Conservation (phyloP, 2,329 filamentous ascomycete species). For the Tolypocladium guangdongense region DNA sequence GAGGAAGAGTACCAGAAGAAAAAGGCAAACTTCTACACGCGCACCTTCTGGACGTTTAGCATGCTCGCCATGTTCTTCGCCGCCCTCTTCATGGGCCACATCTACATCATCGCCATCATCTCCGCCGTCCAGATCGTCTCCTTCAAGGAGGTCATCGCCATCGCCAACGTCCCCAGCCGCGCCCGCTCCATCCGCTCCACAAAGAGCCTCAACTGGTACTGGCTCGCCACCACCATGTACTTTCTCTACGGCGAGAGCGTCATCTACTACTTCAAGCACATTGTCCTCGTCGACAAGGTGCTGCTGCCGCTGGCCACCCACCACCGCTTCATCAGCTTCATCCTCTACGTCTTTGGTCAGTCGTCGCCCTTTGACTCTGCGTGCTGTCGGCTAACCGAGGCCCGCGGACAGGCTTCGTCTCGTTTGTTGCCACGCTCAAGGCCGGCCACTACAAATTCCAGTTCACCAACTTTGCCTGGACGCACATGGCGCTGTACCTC, state of each 20-base stretch:
- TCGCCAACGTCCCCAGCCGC: constrained; percentile 86
- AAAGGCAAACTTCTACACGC: constrained; percentile 92
- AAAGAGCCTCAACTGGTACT: constrained; percentile 98
- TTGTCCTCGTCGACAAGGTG: constrained; percentile 88
- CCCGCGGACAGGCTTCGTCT: constrained; percentile 67
- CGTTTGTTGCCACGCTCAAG: constrained; percentile 90
- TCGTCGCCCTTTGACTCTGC: constrained; percentile 5
- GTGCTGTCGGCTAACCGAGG: constrained; percentile 6
- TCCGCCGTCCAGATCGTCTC: constrained; percentile 92
- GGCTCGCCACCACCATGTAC: constrained; percentile 98
- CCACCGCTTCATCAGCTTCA: constrained; percentile 97
- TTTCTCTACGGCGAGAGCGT: constrained; percentile 97
- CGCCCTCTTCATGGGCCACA: constrained; percentile 88
- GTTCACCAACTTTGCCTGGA: constrained; percentile 99
- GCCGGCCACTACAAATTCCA: constrained; percentile 97
- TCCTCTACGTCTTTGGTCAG: constrained; percentile 92
- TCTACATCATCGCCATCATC: constrained; percentile 90
- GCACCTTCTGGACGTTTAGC: constrained; percentile 94
- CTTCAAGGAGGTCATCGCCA: constrained; percentile 98
- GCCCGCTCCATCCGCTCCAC: constrained; percentile 87
- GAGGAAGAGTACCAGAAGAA: constrained; percentile 88
- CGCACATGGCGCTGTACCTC: constrained; percentile 95
- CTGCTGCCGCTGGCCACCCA: constrained; percentile 89
- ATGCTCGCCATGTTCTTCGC: constrained; percentile 94
- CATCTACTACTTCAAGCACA: constrained; percentile 99